Conservation (phyloP, 148 eudicot species). For the Oxyria digyna region DNA sequence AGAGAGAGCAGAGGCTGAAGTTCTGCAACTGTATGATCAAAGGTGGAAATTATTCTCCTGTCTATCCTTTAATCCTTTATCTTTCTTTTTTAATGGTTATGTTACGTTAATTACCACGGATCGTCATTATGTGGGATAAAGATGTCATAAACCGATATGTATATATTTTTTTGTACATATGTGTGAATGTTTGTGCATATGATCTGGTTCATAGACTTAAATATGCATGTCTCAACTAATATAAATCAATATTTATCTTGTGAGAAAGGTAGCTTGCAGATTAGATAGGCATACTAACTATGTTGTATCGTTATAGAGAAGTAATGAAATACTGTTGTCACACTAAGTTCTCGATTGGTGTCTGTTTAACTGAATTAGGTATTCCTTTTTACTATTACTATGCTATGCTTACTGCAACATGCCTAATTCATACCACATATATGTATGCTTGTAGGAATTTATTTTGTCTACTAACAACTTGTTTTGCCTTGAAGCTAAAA, state of each 20-base stretch:
- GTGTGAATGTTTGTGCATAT: background rate
- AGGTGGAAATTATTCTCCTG: background rate
- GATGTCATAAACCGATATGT: background rate
- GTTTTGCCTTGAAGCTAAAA: background rate
- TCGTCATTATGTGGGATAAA: background rate
- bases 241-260: background rate
- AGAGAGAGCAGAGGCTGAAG: constrained; percentile 63
- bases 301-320: background rate
- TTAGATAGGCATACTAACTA: background rate
- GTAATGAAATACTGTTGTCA: background rate
- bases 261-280: background rate
- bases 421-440: background rate
- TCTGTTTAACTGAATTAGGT: no score
- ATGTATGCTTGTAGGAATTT: background rate
- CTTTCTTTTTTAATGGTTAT: background rate
- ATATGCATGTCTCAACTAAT: background rate
- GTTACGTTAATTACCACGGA: background rate
- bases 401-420: background rate
- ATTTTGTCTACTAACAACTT: background rate
- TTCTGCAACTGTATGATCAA: background rate
- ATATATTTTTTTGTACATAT: background rate
- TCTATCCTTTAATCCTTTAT: background rate
- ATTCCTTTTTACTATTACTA: background rate
- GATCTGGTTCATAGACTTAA: background rate
- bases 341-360: background rate